Percentiles rank a stretch among this genome's conserved stretches.
Conservation (phyloP, 129 eudicot species). For the Flaveria sonorensis region DNA sequence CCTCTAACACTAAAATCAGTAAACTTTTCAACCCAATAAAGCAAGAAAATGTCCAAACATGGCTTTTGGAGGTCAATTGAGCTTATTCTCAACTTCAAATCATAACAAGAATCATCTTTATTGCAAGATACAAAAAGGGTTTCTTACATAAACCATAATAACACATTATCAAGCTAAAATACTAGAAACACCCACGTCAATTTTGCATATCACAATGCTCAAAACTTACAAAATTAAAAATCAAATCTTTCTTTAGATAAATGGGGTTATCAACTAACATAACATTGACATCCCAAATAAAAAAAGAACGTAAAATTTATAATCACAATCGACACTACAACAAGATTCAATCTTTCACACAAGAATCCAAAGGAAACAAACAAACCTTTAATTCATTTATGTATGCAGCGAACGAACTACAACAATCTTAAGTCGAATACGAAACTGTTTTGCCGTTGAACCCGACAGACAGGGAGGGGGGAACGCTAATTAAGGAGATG, state of each 20-base stretch:
- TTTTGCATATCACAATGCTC: not conserved
- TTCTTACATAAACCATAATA: not conserved
- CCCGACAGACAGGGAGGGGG: not conserved
- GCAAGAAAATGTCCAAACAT: not conserved
- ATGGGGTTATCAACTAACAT: not conserved
- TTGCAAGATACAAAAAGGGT: conserved; percentile 4
- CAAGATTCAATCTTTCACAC: no score
- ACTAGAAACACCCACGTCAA: not conserved
- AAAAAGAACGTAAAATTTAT: not conserved
- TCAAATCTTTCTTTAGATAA: not conserved
- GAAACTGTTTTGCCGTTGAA: conserved; percentile 7
- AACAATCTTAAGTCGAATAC: not conserved
- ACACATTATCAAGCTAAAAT: not conserved
- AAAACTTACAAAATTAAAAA: not conserved
- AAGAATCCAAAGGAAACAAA: not conserved
- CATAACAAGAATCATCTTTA: conserved; percentile 1
- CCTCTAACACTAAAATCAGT: not conserved
- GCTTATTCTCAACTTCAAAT: conserved; percentile 23
- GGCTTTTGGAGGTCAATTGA: not conserved
- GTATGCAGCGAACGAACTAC: not conserved
- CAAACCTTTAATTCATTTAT: conserved; percentile 2
- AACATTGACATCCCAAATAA: not conserved
- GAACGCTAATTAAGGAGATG: not conserved
- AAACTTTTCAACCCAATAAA: not conserved
- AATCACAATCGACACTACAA: not conserved